Evolutionary conservation across 2,329 filamentous ascomycete genomes (phyloP), one percentile per base, ranked within the genome.

Genomic region (Pyrenophora graminea): DNA sequence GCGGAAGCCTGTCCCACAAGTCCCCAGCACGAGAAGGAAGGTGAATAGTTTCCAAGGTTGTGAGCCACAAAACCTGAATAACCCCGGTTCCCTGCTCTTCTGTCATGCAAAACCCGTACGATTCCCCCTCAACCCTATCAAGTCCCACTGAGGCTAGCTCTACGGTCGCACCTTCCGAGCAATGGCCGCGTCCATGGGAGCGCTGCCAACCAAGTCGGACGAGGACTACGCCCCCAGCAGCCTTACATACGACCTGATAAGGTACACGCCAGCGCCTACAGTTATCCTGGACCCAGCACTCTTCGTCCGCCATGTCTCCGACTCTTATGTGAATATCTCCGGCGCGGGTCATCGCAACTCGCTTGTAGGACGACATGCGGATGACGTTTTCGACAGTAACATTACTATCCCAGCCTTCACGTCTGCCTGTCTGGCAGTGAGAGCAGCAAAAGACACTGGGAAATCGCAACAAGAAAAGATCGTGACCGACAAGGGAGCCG

Each of bases 241-340:
- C 40, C 44, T 58, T 44, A 45, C 48, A 6, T 44, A 55, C 34
- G 62, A 65, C 23, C 41, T 71, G n/a, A 58, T 71, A 25, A 75
- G 70, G 62, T 73, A 55, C 66, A 79, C 64, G 77, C 80, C 64
- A 72, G 51, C 67, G 39, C 63, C 63, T 27, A 72, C 67, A n/a
- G 34, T 71, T 38, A 48, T 70, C 12, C 45, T 71, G 13, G 62
- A 69, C 48, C 49, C 57, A 12, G 77, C 83, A 52, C 76, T 96
- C 45, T 89, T 87, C 60, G 60, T 72, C 33, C 48, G 56, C 23
- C 62, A 78, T 43, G 72, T 77, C 3, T 82, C 79, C 3, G 68
- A 76, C 30, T 77, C 75, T 53, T 76, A 77, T 59, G 58, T 74
- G 18, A 48, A 58, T 4, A 55, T 75, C 18, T 75, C 71, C 40